Percentiles rank a stretch among this genome's conserved stretches.
Conservation (phyloP, 1,284 basidiomycete species). For the Sphaerobolus stellatus region DNA sequence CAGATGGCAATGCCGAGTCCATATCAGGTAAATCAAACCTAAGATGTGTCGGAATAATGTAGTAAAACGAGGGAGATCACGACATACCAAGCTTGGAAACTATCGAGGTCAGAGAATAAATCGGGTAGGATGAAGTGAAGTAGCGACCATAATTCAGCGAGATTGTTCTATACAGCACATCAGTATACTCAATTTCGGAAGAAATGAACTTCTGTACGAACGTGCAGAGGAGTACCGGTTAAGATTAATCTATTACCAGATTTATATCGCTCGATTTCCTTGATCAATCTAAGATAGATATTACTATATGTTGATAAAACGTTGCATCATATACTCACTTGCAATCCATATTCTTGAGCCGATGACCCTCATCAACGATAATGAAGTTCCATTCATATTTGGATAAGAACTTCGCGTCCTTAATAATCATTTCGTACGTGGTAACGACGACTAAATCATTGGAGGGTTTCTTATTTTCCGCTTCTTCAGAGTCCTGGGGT, state of each 20-base stretch:
- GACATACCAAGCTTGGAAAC: conserved; percentile 86
- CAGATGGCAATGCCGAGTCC: conserved; percentile 54
- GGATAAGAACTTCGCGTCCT: conserved; percentile 67
- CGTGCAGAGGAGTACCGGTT: conserved; percentile 91
- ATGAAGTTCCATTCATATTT: conserved; percentile 88
- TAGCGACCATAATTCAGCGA: conserved; percentile 91
- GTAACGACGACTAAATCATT: conserved; percentile 68
- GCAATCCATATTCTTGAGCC: conserved; percentile 91
- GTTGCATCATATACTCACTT: conserved; percentile 38
- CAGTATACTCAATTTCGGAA: conserved; percentile 14
- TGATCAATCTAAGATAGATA: conserved; percentile 56
- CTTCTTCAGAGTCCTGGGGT: not conserved
- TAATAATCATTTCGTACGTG: conserved; percentile 93
- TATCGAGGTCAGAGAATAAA: conserved; percentile 87
- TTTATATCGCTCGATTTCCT: conserved; percentile 86
- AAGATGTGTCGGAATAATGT: not conserved
- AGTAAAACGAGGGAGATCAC: conserved; percentile 11
- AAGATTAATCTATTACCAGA: conserved; percentile 89
- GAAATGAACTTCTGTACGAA: conserved; percentile 36
- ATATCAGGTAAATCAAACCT: conserved; percentile 77
- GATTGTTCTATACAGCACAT: conserved; percentile 70
- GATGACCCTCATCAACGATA: conserved; percentile 94
- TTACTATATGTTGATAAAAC: not conserved
- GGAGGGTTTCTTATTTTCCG: conserved; percentile 12
- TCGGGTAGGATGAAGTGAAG: conserved; percentile 94